Percentiles rank a stretch among this genome's conserved stretches.
Evolutionary conservation across 306 rosid genomes (phyloP).

Genomic region (Vigna unguiculata): DNA sequence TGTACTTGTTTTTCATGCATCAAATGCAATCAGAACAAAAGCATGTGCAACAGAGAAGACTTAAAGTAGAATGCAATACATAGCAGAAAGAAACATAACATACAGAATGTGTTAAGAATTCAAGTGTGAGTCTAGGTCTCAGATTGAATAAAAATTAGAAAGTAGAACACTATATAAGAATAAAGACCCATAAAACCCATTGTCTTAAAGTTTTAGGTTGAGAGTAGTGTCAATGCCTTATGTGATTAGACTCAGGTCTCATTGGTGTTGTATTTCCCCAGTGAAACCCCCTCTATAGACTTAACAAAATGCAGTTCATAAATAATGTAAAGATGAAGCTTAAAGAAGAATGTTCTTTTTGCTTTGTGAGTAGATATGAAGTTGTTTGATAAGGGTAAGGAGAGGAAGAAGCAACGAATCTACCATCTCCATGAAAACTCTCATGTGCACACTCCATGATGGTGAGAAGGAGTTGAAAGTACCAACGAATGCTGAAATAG

Average conservation of each 20-base stretch:
- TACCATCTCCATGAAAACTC: background rate
- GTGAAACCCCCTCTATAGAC: too few relatives aligned
- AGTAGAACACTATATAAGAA: too few relatives aligned
- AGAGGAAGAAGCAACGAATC: background rate
- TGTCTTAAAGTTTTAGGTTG: too few relatives aligned
- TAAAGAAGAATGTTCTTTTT: background rate
- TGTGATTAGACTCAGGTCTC: too few relatives aligned
- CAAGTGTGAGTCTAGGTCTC: too few relatives aligned
- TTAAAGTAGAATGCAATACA: background rate
- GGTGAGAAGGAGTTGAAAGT: background rate
- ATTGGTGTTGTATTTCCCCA: too few relatives aligned
- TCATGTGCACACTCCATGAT: background rate
- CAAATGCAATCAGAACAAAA: background rate
- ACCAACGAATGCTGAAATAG: background rate
- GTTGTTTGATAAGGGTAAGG: background rate
- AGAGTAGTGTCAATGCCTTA: too few relatives aligned
- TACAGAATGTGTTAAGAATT: too few relatives aligned
- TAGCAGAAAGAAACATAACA: background rate
- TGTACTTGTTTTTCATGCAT: background rate
- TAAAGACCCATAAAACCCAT: too few relatives aligned
- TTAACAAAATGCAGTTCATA: background rate
- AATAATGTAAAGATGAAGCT: background rate
- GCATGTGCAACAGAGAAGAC: slow-evolving; percentile 1
- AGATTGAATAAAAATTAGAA: too few relatives aligned
- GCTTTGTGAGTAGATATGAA: background rate